These are phyloP conservation scores for Rehmannia glutinosa DNA, from an alignment of 257 asterid species.

Conservation along the genomic window DNA sequence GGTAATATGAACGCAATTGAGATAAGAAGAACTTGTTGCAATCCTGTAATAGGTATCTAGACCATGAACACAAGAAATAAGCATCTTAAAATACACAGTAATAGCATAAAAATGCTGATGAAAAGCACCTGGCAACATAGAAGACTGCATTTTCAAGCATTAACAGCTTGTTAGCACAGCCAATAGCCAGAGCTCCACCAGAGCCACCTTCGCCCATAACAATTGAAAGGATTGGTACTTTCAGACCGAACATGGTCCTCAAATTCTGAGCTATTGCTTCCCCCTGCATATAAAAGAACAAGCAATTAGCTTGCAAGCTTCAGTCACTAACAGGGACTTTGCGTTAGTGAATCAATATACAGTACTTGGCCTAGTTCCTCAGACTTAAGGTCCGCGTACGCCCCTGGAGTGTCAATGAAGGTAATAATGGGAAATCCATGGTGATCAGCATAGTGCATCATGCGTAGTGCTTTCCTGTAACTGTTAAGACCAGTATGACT, in stretches of 20 bases:
- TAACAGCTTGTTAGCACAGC: slow-evolving; percentile 85
- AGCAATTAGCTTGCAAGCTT: slow-evolving; percentile 7
- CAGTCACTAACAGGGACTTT: slow-evolving; percentile 4
- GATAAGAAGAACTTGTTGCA: background rate
- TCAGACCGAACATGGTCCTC: slow-evolving; percentile 97
- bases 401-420: slow-evolving; percentile 95
- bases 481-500: slow-evolving; percentile 38
- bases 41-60: background rate
- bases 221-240: slow-evolving; percentile 86
- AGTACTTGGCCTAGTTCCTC: slow-evolving; percentile 87
- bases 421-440: slow-evolving; percentile 86
- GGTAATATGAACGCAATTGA: background rate
- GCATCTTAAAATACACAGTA: background rate
- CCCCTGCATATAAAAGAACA: slow-evolving; percentile 49
- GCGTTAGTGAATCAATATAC: slow-evolving; percentile 15
- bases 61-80: background rate
- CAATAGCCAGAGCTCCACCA: slow-evolving; percentile 99
- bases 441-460: slow-evolving; percentile 96
- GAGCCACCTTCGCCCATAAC: slow-evolving; percentile 99
- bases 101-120: background rate
- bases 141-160: slow-evolving; percentile 99
- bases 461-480: slow-evolving; percentile 86
- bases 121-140: slow-evolving; percentile 89
- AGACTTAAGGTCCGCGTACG: slow-evolving; percentile 88
- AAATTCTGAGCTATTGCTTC: slow-evolving; percentile 95